Conservation (phyloP, 257 asterid species). For the Solanum appendiculatum region DNA sequence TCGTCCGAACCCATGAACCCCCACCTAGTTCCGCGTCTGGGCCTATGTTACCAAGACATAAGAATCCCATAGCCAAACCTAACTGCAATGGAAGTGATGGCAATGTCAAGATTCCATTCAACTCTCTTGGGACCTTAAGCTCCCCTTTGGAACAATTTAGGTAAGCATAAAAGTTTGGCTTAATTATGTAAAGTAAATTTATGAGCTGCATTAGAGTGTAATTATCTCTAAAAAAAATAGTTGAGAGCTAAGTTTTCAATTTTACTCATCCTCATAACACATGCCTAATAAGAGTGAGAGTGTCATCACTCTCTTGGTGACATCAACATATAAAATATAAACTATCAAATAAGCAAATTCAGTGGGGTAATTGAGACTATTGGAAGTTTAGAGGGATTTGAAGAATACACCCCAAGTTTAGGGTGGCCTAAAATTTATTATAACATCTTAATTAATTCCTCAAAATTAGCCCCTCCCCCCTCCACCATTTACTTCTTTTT, state of each 20-base stretch:
- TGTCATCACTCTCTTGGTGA: too few relatives aligned
- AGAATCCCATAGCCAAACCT: conserved; percentile 1
- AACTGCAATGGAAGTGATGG: conserved; percentile 17
- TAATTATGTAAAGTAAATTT: background rate
- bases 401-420: too few relatives aligned
- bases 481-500: too few relatives aligned
- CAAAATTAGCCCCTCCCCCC: background rate
- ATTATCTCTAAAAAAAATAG: too few relatives aligned
- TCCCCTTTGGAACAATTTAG: background rate
- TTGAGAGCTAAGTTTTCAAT: background rate
- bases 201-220: background rate
- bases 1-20: too few relatives aligned
- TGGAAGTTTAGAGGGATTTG: too few relatives aligned
- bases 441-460: too few relatives aligned
- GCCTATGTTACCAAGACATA: background rate
- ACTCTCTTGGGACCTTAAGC: background rate
- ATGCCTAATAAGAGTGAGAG: background rate
- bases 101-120: conserved; percentile 1
- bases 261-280: background rate
- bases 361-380: too few relatives aligned
- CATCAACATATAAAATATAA: too few relatives aligned
- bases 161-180: background rate
- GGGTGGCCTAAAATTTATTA: too few relatives aligned
- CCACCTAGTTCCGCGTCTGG: too few relatives aligned
- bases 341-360: too few relatives aligned